These are phyloP conservation scores for Spinacia oleracea DNA, from an alignment of 179 eudicot species.

Conservation along the genomic window DNA sequence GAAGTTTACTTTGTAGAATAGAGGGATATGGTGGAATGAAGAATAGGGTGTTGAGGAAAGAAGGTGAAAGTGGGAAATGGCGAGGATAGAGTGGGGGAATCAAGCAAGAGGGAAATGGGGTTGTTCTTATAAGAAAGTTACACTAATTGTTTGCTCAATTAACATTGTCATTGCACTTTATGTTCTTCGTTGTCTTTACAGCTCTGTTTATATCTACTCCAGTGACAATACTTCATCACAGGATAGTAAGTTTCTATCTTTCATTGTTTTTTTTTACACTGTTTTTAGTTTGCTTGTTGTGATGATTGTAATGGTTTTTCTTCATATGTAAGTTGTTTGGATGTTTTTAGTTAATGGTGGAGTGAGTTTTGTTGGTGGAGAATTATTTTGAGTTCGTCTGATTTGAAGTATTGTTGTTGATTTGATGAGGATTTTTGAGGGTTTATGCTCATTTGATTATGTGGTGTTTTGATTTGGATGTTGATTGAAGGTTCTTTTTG, in stretches of 20 bases:
- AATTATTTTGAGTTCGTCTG: not conserved
- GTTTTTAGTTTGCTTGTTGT: not conserved
- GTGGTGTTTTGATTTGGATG: conserved; percentile 1
- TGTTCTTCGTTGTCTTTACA: conserved; percentile 66
- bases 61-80: conserved; percentile 38
- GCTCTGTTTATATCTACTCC: conserved; percentile 62
- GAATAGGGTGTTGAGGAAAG: conserved; percentile 36
- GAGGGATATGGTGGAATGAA: conserved; percentile 46
- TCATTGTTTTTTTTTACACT: not conserved
- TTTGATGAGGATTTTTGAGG: not conserved
- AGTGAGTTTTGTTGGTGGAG: not conserved
- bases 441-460: conserved; percentile 8
- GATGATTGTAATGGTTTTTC: not conserved
- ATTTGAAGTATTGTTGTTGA: not conserved
- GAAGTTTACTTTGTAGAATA: not conserved
- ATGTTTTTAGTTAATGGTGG: not conserved
- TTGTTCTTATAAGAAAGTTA: conserved; percentile 72
- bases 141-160: conserved; percentile 69
- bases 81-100: conserved; percentile 47
- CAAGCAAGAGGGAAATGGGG: conserved; percentile 60
- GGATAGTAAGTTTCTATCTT: conserved; percentile 35
- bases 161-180: conserved; percentile 73
- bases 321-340: not conserved
- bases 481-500: conserved; percentile 15
- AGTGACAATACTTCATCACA: conserved; percentile 29